A percentile compares a stretch with the other conserved stretches of the same genome.
Evolutionary conservation across 2,329 filamentous ascomycete genomes (phyloP).

Genomic region (Colletotrichum sp.): DNA sequence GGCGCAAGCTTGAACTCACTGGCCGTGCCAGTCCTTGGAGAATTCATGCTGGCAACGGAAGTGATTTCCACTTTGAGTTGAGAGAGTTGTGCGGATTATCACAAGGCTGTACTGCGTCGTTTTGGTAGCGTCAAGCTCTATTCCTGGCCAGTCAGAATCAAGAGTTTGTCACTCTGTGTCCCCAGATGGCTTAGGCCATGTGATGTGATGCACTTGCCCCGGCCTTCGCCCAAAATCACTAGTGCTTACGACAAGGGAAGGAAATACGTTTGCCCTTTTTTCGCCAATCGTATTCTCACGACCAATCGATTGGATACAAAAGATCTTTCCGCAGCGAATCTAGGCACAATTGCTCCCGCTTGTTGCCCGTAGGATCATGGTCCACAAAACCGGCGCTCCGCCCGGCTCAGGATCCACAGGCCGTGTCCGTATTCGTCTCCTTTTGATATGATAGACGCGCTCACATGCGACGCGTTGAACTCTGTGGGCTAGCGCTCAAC

Average conservation of each 20-base stretch:
- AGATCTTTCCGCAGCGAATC: background rate
- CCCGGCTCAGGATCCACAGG: background rate
- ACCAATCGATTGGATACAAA: background rate
- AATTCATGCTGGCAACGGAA: background rate
- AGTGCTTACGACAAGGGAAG: background rate
- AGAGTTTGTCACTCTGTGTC: background rate
- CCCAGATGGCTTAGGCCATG: background rate
- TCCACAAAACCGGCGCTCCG: background rate
- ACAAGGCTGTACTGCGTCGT: background rate
- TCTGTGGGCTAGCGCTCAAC: background rate
- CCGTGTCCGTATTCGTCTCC: background rate
- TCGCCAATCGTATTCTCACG: background rate
- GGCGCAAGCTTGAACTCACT: background rate
- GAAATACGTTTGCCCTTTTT: background rate
- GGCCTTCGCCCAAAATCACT: background rate
- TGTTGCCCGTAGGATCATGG: background rate
- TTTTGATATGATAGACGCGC: background rate
- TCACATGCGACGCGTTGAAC: background rate
- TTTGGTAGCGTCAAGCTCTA: background rate
- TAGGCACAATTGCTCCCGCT: accelerated
- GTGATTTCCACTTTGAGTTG: background rate
- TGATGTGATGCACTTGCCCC: background rate
- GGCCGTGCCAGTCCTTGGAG: background rate
- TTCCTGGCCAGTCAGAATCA: background rate
- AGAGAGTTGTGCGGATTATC: background rate